Evolutionary conservation across 2,329 filamentous ascomycete species (phyloP).

Genomic region (Plenodomus biglobosus): DNA sequence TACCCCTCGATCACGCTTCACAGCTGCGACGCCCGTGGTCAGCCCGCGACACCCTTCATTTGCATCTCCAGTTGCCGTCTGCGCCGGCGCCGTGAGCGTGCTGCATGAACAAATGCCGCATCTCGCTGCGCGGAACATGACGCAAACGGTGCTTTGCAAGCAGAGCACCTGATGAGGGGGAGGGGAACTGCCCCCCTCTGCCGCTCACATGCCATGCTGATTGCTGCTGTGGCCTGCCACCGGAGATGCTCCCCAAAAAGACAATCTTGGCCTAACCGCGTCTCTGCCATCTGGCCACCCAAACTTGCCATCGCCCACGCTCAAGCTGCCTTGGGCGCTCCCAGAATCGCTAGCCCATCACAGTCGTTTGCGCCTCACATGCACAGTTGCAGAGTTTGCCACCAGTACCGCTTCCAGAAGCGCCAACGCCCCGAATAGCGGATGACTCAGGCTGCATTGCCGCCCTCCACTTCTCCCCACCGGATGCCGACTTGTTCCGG

Average conservation of each 20-base stretch:
- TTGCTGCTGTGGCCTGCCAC: conserved; percentile 8
- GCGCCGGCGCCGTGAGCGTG: neutral
- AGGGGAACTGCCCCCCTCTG: conserved; percentile 1
- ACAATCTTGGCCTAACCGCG: conserved; percentile 10
- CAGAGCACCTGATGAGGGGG: conserved; percentile 8
- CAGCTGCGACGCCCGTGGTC: conserved; percentile 19
- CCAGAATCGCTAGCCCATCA: conserved; percentile 2
- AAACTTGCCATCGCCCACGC: neutral
- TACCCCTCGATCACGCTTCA: conserved; percentile 18
- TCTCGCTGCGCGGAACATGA: conserved; percentile 15
- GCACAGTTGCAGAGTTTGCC: conserved; percentile 18
- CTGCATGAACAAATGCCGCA: conserved; percentile 18
- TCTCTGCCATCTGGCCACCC: conserved; percentile 2
- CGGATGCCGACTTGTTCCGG: conserved; percentile 21
- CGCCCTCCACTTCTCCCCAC: conserved; percentile 8
- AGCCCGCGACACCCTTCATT: conserved; percentile 25
- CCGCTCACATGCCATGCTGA: neutral
- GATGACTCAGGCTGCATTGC: conserved; percentile 15
- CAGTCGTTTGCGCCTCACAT: conserved; percentile 9
- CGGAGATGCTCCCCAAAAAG: conserved; percentile 14
- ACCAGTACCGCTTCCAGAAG: conserved; percentile 20
- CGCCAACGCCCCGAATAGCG: conserved; percentile 10
- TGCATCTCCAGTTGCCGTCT: conserved; percentile 21
- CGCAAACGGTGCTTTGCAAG: conserved; percentile 16
- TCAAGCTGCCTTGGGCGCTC: conserved; percentile 4